phyloP scores from a whole-genome alignment of 306 rosid species.

The Biancaea sappan region DNA sequence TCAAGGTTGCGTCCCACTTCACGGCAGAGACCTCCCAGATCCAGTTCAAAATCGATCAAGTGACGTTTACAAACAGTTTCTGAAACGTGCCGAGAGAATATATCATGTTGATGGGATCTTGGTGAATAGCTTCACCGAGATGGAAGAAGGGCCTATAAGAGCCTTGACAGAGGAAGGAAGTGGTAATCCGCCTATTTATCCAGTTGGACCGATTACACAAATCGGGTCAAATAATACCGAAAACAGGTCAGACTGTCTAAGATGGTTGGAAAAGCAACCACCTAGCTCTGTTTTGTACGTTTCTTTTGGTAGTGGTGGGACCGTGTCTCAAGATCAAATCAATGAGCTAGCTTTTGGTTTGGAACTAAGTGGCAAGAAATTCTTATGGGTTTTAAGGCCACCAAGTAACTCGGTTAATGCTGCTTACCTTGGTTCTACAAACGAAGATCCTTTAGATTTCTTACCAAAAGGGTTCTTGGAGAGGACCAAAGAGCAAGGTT shows the following conservation, averaged over 20 bases:
- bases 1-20: too few species aligned
- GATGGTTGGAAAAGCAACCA: slow-evolving; percentile 22
- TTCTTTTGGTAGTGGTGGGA: slow-evolving; percentile 13
- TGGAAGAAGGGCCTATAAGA: too few species aligned
- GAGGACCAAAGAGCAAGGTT: too few species aligned
- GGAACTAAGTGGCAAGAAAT: too few species aligned
- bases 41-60: background rate
- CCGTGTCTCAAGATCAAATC: slow-evolving; percentile 28
- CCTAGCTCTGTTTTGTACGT: background rate
- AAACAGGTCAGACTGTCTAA: background rate
- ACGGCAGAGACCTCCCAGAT: slow-evolving; percentile 3
- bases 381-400: too few species aligned
- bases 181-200: too few species aligned
- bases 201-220: background rate
- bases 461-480: too few species aligned
- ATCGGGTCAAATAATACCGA: background rate
- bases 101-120: slow-evolving; percentile 16
- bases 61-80: background rate
- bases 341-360: too few species aligned
- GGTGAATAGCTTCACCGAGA: slow-evolving; percentile 30
- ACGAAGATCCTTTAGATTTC: too few species aligned
- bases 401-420: too few species aligned
- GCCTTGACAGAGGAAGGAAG: too few species aligned
- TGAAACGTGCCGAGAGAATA: background rate
- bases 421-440: too few species aligned